Percentiles rank a stretch among this genome's conserved stretches.
These are phyloP conservation scores for Oxyria digyna DNA, from an alignment of 148 eudicot genomes.

Conservation along the genomic window DNA sequence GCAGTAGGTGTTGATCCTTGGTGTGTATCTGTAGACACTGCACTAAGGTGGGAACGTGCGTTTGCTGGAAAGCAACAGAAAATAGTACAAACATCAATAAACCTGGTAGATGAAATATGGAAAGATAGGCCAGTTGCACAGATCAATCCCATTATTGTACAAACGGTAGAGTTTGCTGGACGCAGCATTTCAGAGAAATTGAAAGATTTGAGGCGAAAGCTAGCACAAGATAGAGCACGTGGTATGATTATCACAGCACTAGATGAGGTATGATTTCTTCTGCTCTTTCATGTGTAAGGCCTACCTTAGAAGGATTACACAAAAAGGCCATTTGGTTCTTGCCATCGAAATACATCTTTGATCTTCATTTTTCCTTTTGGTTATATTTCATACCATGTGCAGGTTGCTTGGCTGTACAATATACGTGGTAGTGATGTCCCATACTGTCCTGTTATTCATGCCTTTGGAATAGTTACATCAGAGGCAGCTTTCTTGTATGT, in stretches of 20 bases:
- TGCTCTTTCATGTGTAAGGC: neutral
- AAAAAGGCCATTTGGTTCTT: neutral
- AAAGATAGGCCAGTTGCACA: constrained; percentile 51
- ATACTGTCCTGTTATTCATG: constrained; percentile 85
- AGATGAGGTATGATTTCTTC: constrained; percentile 49
- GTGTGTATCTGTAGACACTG: constrained; percentile 92
- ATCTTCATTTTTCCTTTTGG: constrained; percentile 7
- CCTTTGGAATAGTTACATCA: constrained; percentile 73
- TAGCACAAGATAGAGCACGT: constrained; percentile 50
- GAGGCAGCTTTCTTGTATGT: constrained; percentile 71
- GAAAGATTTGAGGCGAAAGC: constrained; percentile 58
- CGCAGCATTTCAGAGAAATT: constrained; percentile 73
- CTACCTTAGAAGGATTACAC: neutral
- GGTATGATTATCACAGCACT: constrained; percentile 63
- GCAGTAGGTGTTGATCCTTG: constrained; percentile 80
- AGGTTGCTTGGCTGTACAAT: constrained; percentile 97
- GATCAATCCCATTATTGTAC: constrained; percentile 55
- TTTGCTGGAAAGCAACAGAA: constrained; percentile 68
- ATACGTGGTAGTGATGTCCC: constrained; percentile 87
- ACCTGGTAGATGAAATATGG: constrained; percentile 90
- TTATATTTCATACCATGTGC: constrained; percentile 12
- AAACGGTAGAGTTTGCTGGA: constrained; percentile 70
- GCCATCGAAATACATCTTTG: neutral
- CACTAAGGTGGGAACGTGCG: constrained; percentile 82
- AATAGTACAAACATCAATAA: constrained; percentile 52